Base-by-base conservation (phyloP, 2,329 filamentous ascomycete genomes). In the Penicillium palitans region DNA sequence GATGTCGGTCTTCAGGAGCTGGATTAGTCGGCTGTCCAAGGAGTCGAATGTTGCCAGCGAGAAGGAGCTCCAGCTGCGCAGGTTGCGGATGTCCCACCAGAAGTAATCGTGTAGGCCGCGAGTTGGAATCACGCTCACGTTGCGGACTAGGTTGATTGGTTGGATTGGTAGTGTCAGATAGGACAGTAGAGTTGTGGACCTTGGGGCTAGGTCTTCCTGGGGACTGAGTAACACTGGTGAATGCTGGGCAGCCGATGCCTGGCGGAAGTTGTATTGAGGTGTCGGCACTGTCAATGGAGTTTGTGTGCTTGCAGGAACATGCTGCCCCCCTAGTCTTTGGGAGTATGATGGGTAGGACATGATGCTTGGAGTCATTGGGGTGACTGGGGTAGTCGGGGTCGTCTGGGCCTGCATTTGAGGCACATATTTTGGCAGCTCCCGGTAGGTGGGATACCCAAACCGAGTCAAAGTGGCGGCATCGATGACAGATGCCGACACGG, bases 81-180 rank as follows among this genome's bases (percentile, higher is more conserved):
- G 81, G 72, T 96, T 93, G 66, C 93, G 90, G 58, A 96, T 84
- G 70, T 98, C 93, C 90, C 91, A 97, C 93, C 93, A 98, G 76
- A 93, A 96, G 79, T 96, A 87, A 74, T 88, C 91, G 68, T 88
- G 76, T 82, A 84, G 69, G 82, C 87, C 73, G 86, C 90, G 63
- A 81, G 85, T 69, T 81, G 80, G 63, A 78, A 87, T 72, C 71
- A 89, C 87, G 59, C 89, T 90, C 65, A 93, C 85, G 65, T 88
- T 90, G 70, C 89, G 89, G 39, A 96, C 91, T 35, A 96, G 81
- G 41, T 89, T 88, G 19, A 93, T 89, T 24, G 91, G 88, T 21
- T 93, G 92, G 71, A 96, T 96, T 60, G 90, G 78, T 0, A 83
- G 81, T 3, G 89, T 92, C 48, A 98, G 84, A 76, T 95, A 96